phyloP scores from a whole-genome alignment of 2,329 filamentous ascomycete genomes.

The Trichoderma gracile region DNA sequence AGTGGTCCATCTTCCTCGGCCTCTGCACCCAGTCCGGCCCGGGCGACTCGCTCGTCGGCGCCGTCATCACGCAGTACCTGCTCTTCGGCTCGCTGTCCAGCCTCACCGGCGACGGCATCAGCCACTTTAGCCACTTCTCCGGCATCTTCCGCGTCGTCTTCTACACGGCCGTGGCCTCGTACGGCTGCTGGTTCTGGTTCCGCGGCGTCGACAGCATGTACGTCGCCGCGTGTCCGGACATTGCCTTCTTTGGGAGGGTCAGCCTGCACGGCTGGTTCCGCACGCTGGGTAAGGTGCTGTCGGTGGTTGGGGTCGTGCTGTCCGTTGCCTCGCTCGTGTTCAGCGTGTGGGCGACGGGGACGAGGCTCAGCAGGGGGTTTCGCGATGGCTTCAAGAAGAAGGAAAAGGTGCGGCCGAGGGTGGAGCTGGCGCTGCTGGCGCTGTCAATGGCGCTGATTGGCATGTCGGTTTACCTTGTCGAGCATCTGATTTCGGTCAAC shows the following conservation, averaged over 20 bases:
- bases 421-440: constrained; percentile 30
- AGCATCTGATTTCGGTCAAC: constrained; percentile 31
- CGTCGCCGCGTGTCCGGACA: constrained; percentile 12
- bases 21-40: constrained; percentile 33
- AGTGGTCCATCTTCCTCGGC: constrained; percentile 34
- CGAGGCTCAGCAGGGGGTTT: constrained; percentile 27
- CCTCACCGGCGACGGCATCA: constrained; percentile 33
- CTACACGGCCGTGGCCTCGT: constrained; percentile 31
- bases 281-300: constrained; percentile 27
- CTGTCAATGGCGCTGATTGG: constrained; percentile 30
- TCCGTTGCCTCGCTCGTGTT: constrained; percentile 23
- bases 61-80: constrained; percentile 33
- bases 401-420: constrained; percentile 25
- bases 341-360: constrained; percentile 15
- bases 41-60: constrained; percentile 27
- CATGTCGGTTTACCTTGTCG: constrained; percentile 28
- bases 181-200: constrained; percentile 34
- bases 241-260: constrained; percentile 30
- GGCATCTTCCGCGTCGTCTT: constrained; percentile 32
- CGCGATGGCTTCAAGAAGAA: constrained; percentile 13
- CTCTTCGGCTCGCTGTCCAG: constrained; percentile 34
- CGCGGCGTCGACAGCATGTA: constrained; percentile 29
- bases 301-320: constrained; percentile 27
- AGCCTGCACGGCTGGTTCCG: constrained; percentile 30
- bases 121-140: constrained; percentile 28